A percentile compares a stretch with the other conserved stretches of the same genome.
These are phyloP conservation scores for Kwoniella shandongensis DNA, from an alignment of 768 basidiomycete species.

Conservation along the genomic window DNA sequence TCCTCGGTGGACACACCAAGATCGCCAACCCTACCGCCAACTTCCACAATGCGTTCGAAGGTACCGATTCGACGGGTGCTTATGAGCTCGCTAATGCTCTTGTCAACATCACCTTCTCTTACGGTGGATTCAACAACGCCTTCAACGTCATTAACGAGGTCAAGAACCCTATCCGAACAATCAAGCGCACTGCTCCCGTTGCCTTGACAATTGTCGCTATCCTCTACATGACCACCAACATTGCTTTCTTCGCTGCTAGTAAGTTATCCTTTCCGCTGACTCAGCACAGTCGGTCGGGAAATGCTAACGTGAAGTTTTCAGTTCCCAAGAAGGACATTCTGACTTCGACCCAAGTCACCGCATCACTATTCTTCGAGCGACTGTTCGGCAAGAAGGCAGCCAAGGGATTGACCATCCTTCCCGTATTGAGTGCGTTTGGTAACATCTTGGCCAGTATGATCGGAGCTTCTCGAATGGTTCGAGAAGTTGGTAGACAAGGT, in stretches of 20 bases:
- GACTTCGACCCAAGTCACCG: slow-evolving; percentile 23
- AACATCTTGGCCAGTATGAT: slow-evolving; percentile 38
- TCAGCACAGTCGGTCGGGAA: background rate
- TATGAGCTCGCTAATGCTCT: slow-evolving; percentile 33
- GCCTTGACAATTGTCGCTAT: slow-evolving; percentile 33
- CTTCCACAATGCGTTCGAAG: slow-evolving; percentile 39
- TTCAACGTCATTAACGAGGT: slow-evolving; percentile 38
- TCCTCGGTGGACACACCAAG: slow-evolving; percentile 29
- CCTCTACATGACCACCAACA: slow-evolving; percentile 35
- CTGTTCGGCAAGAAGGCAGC: slow-evolving; percentile 38
- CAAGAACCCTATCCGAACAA: slow-evolving; percentile 31
- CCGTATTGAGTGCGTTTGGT: slow-evolving; percentile 31
- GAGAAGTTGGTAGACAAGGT: slow-evolving; percentile 61
- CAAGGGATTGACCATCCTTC: slow-evolving; percentile 27
- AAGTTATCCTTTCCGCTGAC: slow-evolving; percentile 1
- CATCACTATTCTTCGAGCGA: slow-evolving; percentile 31
- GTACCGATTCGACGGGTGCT: slow-evolving; percentile 24
- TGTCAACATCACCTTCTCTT: slow-evolving; percentile 40
- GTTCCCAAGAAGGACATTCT: slow-evolving; percentile 25
- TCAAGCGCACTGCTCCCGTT: slow-evolving; percentile 25
- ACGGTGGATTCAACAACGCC: slow-evolving; percentile 39
- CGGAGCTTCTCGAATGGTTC: slow-evolving; percentile 58
- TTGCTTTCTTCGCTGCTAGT: slow-evolving; percentile 39
- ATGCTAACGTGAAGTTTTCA: slow-evolving; percentile 1
- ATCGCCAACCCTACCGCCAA: slow-evolving; percentile 30